Percentiles rank a stretch among this genome's conserved stretches.
phyloP scores from a whole-genome alignment of 306 rosid genomes.

The Canavalia gladiata region DNA sequence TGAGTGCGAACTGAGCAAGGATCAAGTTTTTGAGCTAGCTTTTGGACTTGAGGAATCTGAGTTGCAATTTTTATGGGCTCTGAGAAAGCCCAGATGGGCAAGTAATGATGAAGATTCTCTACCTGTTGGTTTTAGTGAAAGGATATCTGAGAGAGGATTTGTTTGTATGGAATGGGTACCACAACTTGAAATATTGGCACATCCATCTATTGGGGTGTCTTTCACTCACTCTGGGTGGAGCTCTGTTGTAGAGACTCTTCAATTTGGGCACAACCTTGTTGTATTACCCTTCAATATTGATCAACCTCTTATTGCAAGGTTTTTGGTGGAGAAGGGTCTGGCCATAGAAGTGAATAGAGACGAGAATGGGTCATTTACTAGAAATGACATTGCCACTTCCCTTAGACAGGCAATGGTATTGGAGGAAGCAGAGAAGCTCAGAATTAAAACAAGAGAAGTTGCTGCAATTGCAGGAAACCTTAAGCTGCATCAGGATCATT shows the following conservation, averaged over 20 bases:
- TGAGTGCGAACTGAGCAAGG: slow-evolving; percentile 54
- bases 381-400: slow-evolving; percentile 49
- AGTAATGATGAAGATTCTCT: slow-evolving; percentile 39
- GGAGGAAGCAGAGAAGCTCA: slow-evolving; percentile 55
- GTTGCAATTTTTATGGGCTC: slow-evolving; percentile 58
- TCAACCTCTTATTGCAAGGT: slow-evolving; percentile 58
- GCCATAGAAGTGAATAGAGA: slow-evolving; percentile 50
- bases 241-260: slow-evolving; percentile 54
- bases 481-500: slow-evolving; percentile 45
- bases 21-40: slow-evolving; percentile 59
- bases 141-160: slow-evolving; percentile 46
- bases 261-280: slow-evolving; percentile 56
- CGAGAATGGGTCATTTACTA: slow-evolving; percentile 54
- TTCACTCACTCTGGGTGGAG: slow-evolving; percentile 63
- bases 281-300: slow-evolving; percentile 53
- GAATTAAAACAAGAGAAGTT: slow-evolving; percentile 46
- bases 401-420: slow-evolving; percentile 49
- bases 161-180: slow-evolving; percentile 54
- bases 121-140: slow-evolving; percentile 46
- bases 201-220: slow-evolving; percentile 58
- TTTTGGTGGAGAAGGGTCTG: slow-evolving; percentile 55
- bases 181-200: slow-evolving; percentile 54
- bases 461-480: slow-evolving; percentile 34
- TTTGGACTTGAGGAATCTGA: slow-evolving; percentile 56
- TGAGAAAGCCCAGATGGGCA: slow-evolving; percentile 52